Conservation (phyloP, 495 filamentous ascomycete genomes). For the Bryoglossum gracile region DNA sequence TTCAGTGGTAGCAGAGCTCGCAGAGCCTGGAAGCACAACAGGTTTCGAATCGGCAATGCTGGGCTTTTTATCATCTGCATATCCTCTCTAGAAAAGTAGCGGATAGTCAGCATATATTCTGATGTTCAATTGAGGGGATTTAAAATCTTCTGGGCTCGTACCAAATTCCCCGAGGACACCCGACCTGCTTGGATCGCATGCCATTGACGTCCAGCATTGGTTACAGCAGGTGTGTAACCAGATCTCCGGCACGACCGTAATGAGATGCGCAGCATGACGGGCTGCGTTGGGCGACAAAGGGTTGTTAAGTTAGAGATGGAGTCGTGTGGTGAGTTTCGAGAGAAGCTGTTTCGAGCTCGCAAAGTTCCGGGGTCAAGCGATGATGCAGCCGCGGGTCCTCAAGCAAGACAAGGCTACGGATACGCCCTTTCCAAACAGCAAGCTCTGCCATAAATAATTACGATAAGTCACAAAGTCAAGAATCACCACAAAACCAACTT, state of each 20-base stretch:
- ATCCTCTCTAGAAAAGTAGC: constrained; percentile 42
- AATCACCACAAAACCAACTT: not conserved
- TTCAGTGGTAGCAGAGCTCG: constrained; percentile 45
- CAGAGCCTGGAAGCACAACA: constrained; percentile 49
- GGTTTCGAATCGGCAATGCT: constrained; percentile 41
- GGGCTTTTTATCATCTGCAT: constrained; percentile 48
- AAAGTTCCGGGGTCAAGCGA: constrained; percentile 7
- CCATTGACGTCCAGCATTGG: constrained; percentile 48
- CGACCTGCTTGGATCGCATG: constrained; percentile 33
- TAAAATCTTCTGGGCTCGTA: constrained; percentile 26
- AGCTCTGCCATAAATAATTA: not conserved
- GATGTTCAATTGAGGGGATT: constrained; percentile 7
- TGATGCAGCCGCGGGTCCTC: constrained; percentile 8
- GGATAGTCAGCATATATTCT: constrained; percentile 11
- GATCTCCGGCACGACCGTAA: constrained; percentile 50
- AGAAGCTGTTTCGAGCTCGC: constrained; percentile 1
- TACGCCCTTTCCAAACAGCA: not conserved
- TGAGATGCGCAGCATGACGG: constrained; percentile 62
- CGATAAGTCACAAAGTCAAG: not conserved
- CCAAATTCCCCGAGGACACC: constrained; percentile 24
- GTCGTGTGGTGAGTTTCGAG: constrained; percentile 14
- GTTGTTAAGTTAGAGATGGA: constrained; percentile 21
- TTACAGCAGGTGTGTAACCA: constrained; percentile 41
- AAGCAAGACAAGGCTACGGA: constrained; percentile 2
- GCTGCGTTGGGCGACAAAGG: constrained; percentile 38